Percentiles rank a stretch among this genome's conserved stretches.
Conservation (phyloP, 192 early-diverging fungal genomes). For the Paraglomus brasilianum region DNA sequence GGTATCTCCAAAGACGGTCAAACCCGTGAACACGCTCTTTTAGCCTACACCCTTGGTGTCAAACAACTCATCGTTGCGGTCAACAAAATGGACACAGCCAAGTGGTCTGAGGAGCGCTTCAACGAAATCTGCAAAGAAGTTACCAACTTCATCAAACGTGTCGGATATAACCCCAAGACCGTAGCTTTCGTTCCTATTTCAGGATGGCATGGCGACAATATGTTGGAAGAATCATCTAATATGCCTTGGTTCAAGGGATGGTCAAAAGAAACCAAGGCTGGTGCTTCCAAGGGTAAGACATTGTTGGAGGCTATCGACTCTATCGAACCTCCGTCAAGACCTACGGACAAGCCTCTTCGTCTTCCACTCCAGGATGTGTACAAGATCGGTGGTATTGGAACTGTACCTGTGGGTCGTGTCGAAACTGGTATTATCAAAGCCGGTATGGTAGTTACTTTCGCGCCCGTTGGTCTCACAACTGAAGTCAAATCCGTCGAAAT, state of each 20-base stretch:
- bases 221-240: conserved; percentile 90
- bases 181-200: conserved; percentile 98
- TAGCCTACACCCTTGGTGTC: conserved; percentile 98
- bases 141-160: conserved; percentile 94
- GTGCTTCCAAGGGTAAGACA: conserved; percentile 68
- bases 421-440: conserved; percentile 94
- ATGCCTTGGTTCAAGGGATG: conserved; percentile 99
- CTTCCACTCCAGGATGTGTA: conserved; percentile 97
- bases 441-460: conserved; percentile 87
- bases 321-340: conserved; percentile 88
- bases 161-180: conserved; percentile 89
- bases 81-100: conserved; percentile 99
- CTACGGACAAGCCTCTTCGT: conserved; percentile 92
- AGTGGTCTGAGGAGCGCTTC: conserved; percentile 94
- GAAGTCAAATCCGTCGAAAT: conserved; percentile 98
- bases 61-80: conserved; percentile 97
- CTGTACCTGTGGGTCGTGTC: conserved; percentile 96
- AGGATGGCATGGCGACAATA: conserved; percentile 98
- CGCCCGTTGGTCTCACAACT: conserved; percentile 83
- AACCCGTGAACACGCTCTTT: conserved; percentile 99
- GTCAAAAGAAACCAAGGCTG: conserved; percentile 86
- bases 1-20: conserved; percentile 99
- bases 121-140: conserved; percentile 96
- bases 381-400: conserved; percentile 98
- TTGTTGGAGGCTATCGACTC: conserved; percentile 94